Percentiles rank a stretch among this genome's conserved stretches.
Evolutionary conservation across 768 basidiomycete genomes (phyloP).

Genomic region (Hygrocybe coccinea): DNA sequence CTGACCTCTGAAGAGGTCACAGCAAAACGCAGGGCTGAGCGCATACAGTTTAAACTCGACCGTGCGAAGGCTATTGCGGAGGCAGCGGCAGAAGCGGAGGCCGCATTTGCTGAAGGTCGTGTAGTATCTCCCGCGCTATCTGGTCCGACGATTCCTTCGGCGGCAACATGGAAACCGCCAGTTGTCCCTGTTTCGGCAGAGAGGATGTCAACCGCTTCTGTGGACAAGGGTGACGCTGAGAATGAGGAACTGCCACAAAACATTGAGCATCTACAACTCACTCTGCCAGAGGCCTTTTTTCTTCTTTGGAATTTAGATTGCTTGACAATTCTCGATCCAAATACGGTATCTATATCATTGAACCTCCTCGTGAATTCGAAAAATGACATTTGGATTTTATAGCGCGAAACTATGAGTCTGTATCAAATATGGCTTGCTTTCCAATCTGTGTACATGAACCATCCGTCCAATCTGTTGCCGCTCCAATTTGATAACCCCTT

Average conservation of each 20-base stretch:
- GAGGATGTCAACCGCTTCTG: conserved; percentile 21
- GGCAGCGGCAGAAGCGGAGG: conserved; percentile 75
- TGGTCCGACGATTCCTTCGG: conserved; percentile 65
- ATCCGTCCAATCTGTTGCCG: conserved; percentile 22
- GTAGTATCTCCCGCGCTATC: conserved; percentile 57
- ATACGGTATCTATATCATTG: conserved; percentile 47
- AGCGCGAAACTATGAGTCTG: conserved; percentile 54
- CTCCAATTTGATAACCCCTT: conserved; percentile 86
- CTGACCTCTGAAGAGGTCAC: conserved; percentile 90
- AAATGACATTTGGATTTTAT: not conserved
- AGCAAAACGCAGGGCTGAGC: conserved; percentile 78
- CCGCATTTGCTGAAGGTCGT: conserved; percentile 67
- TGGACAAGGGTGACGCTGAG: conserved; percentile 31
- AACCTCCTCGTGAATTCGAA: not conserved
- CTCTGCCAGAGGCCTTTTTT: conserved; percentile 86
- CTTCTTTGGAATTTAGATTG: conserved; percentile 81
- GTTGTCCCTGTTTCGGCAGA: conserved; percentile 17
- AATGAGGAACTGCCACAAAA: conserved; percentile 59
- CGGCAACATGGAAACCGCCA: conserved; percentile 71
- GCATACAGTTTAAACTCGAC: conserved; percentile 90
- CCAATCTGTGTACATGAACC: conserved; percentile 50
- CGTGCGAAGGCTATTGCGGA: conserved; percentile 84
- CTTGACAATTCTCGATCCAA: conserved; percentile 60
- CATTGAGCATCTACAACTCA: conserved; percentile 87
- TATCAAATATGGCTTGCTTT: conserved; percentile 61